Percentiles rank a stretch among this genome's conserved stretches.
These are phyloP conservation scores for Naegleria lovaniensis DNA, from an alignment of 208 protist species.

Conservation along the genomic window DNA sequence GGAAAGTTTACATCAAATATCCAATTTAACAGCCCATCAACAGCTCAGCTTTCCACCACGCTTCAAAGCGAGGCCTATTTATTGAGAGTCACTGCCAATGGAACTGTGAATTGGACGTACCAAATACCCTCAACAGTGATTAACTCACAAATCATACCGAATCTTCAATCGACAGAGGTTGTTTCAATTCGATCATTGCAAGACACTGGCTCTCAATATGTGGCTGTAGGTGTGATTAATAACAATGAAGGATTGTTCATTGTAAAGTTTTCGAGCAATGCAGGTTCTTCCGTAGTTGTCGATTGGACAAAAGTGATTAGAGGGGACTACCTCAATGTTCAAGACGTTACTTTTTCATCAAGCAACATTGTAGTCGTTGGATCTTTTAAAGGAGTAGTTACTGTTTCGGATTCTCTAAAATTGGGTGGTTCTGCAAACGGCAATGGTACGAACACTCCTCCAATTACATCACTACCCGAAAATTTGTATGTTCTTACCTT, in stretches of 20 bases:
- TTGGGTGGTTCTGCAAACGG: no score
- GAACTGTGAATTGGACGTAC: not conserved
- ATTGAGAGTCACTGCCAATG: not conserved
- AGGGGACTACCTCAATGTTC: not conserved
- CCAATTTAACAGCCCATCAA: no score
- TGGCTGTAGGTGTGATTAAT: not conserved
- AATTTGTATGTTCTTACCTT: not conserved
- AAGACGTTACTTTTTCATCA: not conserved
- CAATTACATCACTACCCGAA: not conserved
- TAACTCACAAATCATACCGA: not conserved
- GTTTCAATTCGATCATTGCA: not conserved
- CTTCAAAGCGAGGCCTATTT: not conserved
- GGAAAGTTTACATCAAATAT: no score
- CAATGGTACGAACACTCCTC: not conserved
- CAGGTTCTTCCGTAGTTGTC: not conserved
- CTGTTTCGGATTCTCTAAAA: not conserved
- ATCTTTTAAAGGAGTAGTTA: not conserved
- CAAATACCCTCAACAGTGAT: not conserved
- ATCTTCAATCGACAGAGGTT: not conserved
- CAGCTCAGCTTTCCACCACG: not conserved
- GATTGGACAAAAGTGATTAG: not conserved
- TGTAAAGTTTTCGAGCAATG: not conserved
- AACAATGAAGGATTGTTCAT: not conserved
- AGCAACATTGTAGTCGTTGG: not conserved
- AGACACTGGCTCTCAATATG: not conserved